A percentile compares a stretch with the other conserved stretches of the same genome.
Conservation (phyloP, 2,329 filamentous ascomycete species). For the Beauveria caledonica region DNA sequence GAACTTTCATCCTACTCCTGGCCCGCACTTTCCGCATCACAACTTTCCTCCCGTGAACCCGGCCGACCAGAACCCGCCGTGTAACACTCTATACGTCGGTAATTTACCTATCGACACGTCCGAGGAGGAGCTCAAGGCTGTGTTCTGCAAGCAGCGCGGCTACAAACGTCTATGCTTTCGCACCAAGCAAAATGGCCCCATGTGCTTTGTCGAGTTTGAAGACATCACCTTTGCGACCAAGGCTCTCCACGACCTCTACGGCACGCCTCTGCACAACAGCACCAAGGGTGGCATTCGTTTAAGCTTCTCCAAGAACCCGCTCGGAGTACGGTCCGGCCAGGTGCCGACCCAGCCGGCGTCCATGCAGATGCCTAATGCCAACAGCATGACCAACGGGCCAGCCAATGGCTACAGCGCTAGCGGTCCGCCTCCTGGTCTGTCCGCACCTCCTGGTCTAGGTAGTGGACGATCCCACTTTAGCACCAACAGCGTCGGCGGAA, state of each 20-base stretch:
- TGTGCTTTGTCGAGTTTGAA: slow-evolving; percentile 99
- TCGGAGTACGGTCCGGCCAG: slow-evolving; percentile 80
- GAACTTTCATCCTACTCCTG: slow-evolving; percentile 26
- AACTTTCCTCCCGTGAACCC: slow-evolving; percentile 84
- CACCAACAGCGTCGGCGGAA: not conserved
- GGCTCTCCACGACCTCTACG: slow-evolving; percentile 82
- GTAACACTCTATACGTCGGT: slow-evolving; percentile 97
- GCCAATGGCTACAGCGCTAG: slow-evolving; percentile 58
- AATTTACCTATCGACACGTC: slow-evolving; percentile 88
- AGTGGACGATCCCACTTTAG: slow-evolving; percentile 16
- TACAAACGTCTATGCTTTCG: slow-evolving; percentile 94
- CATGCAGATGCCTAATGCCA: slow-evolving; percentile 45
- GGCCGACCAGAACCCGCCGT: slow-evolving; percentile 92
- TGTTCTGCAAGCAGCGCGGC: slow-evolving; percentile 88
- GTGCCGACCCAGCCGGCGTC: slow-evolving; percentile 34
- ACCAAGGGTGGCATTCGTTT: slow-evolving; percentile 90
- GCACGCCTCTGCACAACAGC: slow-evolving; percentile 78
- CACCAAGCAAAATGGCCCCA: slow-evolving; percentile 89
- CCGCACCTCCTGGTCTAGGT: slow-evolving; percentile 63
- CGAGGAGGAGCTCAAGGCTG: slow-evolving; percentile 87
- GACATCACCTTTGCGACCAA: slow-evolving; percentile 88
- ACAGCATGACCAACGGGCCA: slow-evolving; percentile 32
- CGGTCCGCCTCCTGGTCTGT: slow-evolving; percentile 74
- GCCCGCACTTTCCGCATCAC: slow-evolving; percentile 49
- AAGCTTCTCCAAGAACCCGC: slow-evolving; percentile 94